Percentiles rank a stretch among this genome's conserved stretches.
phyloP scores from a whole-genome alignment of 306 rosid genomes.

The Castanea mollissima region DNA sequence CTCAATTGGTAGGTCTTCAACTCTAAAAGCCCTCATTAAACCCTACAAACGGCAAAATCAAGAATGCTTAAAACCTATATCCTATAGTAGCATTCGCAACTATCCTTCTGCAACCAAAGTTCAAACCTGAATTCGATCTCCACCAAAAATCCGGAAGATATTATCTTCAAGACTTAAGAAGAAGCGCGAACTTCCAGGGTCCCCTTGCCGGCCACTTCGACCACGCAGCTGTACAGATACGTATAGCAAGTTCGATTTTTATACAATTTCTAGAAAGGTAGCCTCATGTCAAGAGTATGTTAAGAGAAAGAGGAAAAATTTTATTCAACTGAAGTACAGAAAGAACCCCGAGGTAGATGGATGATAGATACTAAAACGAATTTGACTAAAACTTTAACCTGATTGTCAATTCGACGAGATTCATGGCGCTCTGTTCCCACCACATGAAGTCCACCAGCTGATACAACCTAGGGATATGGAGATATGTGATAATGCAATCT shows the following conservation, averaged over 20 bases:
- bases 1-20: constrained; percentile 95
- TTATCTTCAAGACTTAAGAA: constrained; percentile 97
- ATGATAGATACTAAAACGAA: neutral
- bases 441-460: constrained; percentile 96
- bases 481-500: constrained; percentile 20
- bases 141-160: constrained; percentile 94
- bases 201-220: constrained; percentile 96
- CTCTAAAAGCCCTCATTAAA: constrained; percentile 94
- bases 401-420: constrained; percentile 92
- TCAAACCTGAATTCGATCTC: constrained; percentile 85
- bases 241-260: constrained; percentile 21
- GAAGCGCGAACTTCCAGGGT: constrained; percentile 96
- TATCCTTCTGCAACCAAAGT: constrained; percentile 25
- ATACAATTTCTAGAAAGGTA: constrained; percentile 14
- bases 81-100: constrained; percentile 20
- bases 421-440: constrained; percentile 97
- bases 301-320: constrained; percentile 14
- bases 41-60: constrained; percentile 55
- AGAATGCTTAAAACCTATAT: constrained; percentile 5
- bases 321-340: neutral
- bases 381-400: constrained; percentile 49
- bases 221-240: constrained; percentile 71
- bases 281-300: constrained; percentile 3
- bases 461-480: constrained; percentile 64
- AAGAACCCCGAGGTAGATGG: constrained; percentile 4